Evolutionary conservation across 768 basidiomycete species (phyloP).

Genomic region (Termitomyces bulborhizus): DNA sequence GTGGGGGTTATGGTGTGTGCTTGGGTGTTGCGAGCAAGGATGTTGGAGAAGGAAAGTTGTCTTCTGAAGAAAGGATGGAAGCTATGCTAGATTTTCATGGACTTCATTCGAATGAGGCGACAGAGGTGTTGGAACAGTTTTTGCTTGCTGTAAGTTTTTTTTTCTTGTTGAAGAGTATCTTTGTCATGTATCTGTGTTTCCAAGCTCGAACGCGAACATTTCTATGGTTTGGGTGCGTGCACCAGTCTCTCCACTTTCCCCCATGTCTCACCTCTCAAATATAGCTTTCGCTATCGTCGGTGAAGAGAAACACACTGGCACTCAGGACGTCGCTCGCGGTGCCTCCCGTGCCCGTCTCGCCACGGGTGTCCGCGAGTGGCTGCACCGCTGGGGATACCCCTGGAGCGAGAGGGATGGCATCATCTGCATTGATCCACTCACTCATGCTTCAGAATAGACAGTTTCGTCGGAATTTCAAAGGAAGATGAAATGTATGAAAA

Average conservation of each 20-base stretch:
- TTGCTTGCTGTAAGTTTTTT: constrained; percentile 66
- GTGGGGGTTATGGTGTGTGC: constrained; percentile 78
- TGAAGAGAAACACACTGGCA: constrained; percentile 93
- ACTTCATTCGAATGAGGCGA: constrained; percentile 88
- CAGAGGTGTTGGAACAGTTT: constrained; percentile 86
- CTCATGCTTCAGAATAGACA: constrained; percentile 49
- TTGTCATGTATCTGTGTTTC: constrained; percentile 1
- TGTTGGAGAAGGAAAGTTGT: constrained; percentile 48
- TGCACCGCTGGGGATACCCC: constrained; percentile 93
- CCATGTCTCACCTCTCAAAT: not conserved
- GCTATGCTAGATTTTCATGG: constrained; percentile 87
- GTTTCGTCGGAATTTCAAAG: not conserved
- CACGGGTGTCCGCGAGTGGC: constrained; percentile 83
- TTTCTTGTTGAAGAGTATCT: not conserved
- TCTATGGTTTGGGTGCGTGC: constrained; percentile 70
- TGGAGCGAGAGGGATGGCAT: constrained; percentile 93
- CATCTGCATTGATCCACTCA: constrained; percentile 82
- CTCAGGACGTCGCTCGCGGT: constrained; percentile 78
- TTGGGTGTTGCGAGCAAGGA: constrained; percentile 76
- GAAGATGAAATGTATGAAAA: not conserved
- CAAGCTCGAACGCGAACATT: constrained; percentile 84
- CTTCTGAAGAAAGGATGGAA: constrained; percentile 88
- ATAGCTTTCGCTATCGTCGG: constrained; percentile 87
- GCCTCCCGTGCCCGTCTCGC: constrained; percentile 80
- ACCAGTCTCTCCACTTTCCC: not conserved